Base-by-base conservation (phyloP, 2,329 filamentous ascomycete species). In the Penicillium sp. region DNA sequence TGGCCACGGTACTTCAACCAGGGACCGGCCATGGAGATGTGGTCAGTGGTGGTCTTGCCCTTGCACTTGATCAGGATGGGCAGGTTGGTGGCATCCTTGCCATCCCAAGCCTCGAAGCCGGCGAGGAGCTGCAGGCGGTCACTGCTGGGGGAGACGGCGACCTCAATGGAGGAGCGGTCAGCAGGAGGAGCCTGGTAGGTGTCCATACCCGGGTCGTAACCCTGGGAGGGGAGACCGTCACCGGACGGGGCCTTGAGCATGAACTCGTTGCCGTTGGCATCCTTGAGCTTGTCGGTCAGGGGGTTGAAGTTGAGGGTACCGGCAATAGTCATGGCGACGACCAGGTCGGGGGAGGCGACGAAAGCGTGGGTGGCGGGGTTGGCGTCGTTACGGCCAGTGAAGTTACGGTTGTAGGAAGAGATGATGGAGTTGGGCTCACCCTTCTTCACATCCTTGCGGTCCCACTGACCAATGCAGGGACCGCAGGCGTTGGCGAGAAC, bases 1-100 rank as follows among this genome's bases (percentile, higher is more conserved):
- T 98, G 93, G 55, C 93, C 93, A 79, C 97, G 97, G 83, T 97
- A 98, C 75, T 97, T 97, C 60, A 98, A 82, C 92, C 92, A 97
- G 13, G 92, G 92, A 5, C 92, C 92, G 1, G 92, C 92, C 29
- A 92, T 92, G 32, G 90, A 95, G 76, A 95, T 95, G 78, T 95
- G 90, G 70, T 95, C 91, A 57, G 91, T 95, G 58, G 91, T 96
- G 59, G 90, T 95, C 84, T 97, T 96, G 74, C 92, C 92, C 75
- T 93, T 75, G 58, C 86, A 82, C 85, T 98, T 98, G 82, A 97
- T 96, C 59, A 98, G 80, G 67, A 98, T 95, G 53, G 91, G 91
- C 54, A 95, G 77, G 68, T 90, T 82, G 32, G 74, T 75, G 54
- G 86, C 87, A 69, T 97, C 92, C 81, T 95, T 93, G 73, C 90